Evolutionary conservation across 2,329 filamentous ascomycete genomes (phyloP), one percentile per base, ranked within the genome.

Genomic region (Hymenoscyphus infarciens): DNA sequence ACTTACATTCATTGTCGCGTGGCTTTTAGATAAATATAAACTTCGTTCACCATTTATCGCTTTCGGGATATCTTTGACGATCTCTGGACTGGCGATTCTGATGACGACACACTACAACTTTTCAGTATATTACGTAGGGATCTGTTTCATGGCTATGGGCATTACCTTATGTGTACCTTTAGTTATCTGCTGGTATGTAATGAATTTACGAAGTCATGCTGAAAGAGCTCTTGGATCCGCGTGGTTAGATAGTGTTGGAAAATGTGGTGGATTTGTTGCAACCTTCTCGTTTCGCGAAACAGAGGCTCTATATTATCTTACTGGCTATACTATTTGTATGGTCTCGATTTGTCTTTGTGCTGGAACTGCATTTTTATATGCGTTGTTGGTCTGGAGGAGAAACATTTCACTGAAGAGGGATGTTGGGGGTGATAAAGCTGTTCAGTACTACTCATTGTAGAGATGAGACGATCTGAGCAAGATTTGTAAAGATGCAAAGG

Each of bases 201-300:
- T 97, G 77, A 97, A 97, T 66, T 83, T 87, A 31, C 92, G 96
- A 75, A 89, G 93, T 19, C 89, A 94, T 7, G 94, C 95, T 76
- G 97, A 97, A 79, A 85, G 92, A 49, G 93, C 91, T 39, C 88
- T 97, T n/a, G 90, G 90, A 0, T 78, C 97, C 15, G 89, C 87
- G 0, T 92, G 87, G 87, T 88, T 91, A 74, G 80, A 92, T 56
- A 87, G 87, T 1, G 90, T 91, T 67, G 89, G 89, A 25, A 92
- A 92, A 69, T 84, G 91, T 54, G 89, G 89, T 59, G 89, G 89
- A 49, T 91, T 92, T 71, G 86, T 92, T 64, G 82, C 89, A 25
- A 90, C 89, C 0, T 92, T 86, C 74, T 78, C 83, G 2, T 91
- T 90, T 74, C 73, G 88, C 25, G 72, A 76, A 45, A 82, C 79